Base-by-base conservation (phyloP, 2,329 filamentous ascomycete genomes). In the Neopestalotiopsis rosae region DNA sequence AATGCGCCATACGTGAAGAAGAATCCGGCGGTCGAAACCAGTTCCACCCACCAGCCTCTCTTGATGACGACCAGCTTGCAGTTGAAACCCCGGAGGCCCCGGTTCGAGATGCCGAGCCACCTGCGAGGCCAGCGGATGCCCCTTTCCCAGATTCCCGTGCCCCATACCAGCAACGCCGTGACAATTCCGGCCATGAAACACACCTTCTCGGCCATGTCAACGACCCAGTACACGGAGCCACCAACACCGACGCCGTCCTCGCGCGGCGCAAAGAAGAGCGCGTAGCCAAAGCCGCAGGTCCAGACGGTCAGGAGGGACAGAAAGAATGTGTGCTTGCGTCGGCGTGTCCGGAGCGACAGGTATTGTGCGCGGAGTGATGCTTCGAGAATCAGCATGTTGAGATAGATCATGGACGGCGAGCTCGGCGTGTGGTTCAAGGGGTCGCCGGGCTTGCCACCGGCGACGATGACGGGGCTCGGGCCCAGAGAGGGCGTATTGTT, bases 381-480 rank as follows among this genome's bases (percentile, higher is more conserved):
- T 81, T 99, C 96, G 80, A 99, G 93, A 76, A 99, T 97, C 69
- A 99, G 89, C 30, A 99, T 91, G 81, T 99, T 99, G 76, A 99
- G 90, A 83, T 99, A 99, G 78, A 99, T 98, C 85, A 97, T 96
- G 67, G 94, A 94, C 61, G 95, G 95, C 17, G 94, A 94, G 77
- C 93, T 95, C n/a, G 95, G 95, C 17, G 95, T 90, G 71, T 91
- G 90, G 75, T 90, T 91, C 71, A 95, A 88, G 34, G 94, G 94
- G 78, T 97, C 94, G 77, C 83, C 82, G 34, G 84, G 80, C 74
- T 86, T 87, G 59, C 59, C 45, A 74, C 74, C 76, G 74, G 83
- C 73, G 72, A 83, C 74, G 77, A 85, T 82, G 13, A 62, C 34
- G 75, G 84, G 80, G 76, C 81, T 82, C 66, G 82, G 82, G 74